These are phyloP conservation scores for Biscogniauxia marginata DNA, from an alignment of 2,329 filamentous ascomycete species.

Conservation along the genomic window DNA sequence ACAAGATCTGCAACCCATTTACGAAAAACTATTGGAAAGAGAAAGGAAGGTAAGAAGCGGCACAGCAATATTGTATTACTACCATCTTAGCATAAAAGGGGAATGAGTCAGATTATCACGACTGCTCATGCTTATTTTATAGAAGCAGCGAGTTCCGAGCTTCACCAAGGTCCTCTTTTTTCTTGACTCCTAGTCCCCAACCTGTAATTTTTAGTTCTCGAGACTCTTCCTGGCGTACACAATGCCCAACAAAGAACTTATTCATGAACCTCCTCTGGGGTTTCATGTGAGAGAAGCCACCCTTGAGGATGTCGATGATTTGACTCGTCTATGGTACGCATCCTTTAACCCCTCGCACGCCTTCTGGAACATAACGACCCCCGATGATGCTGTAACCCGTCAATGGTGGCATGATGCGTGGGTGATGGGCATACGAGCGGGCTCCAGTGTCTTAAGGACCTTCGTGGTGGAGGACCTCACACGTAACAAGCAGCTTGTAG, in stretches of 20 bases:
- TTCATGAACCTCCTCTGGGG: conserved; percentile 4
- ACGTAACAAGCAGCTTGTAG: conserved; percentile 4
- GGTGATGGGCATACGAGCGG: conserved; percentile 9
- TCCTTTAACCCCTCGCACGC: conserved; percentile 11
- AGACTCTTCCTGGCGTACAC: background rate
- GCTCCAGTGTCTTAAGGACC: conserved; percentile 6
- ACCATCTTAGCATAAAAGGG: too few relatives aligned
- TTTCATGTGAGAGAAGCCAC: conserved; percentile 10
- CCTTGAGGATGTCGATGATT: conserved; percentile 3
- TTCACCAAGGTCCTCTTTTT: too few relatives aligned
- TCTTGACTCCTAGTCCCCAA: too few relatives aligned
- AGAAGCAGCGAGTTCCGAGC: too few relatives aligned
- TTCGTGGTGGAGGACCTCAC: conserved; percentile 15
- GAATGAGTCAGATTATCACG: too few relatives aligned
- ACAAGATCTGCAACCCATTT: too few relatives aligned
- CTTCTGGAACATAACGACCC: conserved; percentile 7
- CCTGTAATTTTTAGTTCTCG: too few relatives aligned
- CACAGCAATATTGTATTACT: too few relatives aligned
- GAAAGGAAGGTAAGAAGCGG: too few relatives aligned
- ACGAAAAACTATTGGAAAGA: too few relatives aligned
- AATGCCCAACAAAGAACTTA: background rate
- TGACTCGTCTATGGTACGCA: conserved; percentile 14
- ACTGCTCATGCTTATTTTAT: too few relatives aligned
- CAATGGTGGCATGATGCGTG: conserved; percentile 12
- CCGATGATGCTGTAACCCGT: conserved; percentile 6